Conservation (phyloP, 2,329 filamentous ascomycete species). For the Penicillium sp. region DNA sequence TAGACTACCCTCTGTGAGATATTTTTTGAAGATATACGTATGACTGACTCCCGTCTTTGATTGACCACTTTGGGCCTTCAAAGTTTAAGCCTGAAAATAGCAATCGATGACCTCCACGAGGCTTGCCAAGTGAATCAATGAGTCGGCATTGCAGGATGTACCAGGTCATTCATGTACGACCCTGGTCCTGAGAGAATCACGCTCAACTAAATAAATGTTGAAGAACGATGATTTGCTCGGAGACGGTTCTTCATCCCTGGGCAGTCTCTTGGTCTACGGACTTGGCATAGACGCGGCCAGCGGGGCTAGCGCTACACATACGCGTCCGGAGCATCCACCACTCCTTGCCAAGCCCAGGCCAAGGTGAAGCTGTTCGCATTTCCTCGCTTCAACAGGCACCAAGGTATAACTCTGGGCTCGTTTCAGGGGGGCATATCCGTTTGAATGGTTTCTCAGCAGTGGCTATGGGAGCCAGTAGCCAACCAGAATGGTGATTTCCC, state of each 20-base stretch:
- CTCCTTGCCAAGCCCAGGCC: slow-evolving; percentile 17
- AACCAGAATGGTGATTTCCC: neutral
- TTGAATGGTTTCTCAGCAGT: slow-evolving; percentile 7
- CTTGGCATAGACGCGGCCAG: slow-evolving; percentile 22
- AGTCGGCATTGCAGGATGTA: neutral
- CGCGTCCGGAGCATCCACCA: slow-evolving; percentile 17
- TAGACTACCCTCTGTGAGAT: neutral
- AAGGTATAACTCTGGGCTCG: neutral
- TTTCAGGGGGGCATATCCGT: slow-evolving; percentile 8
- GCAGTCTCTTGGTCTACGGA: neutral
- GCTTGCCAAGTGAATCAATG: neutral
- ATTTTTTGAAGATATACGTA: neutral
- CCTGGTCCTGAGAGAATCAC: neutral
- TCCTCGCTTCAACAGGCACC: slow-evolving; percentile 3
- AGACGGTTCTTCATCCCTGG: neutral
- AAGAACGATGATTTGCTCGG: neutral
- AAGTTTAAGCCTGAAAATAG: neutral
- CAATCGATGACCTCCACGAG: neutral
- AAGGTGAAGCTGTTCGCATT: slow-evolving; percentile 18
- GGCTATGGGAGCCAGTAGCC: slow-evolving; percentile 8
- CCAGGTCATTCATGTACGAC: neutral
- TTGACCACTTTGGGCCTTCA: neutral
- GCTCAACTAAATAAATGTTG: neutral
- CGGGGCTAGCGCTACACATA: slow-evolving; percentile 9
- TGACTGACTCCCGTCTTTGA: neutral